Percentiles rank a stretch among this genome's conserved stretches.
Conservation (phyloP, 2,329 filamentous ascomycete genomes). For the Xylaria arbuscula region DNA sequence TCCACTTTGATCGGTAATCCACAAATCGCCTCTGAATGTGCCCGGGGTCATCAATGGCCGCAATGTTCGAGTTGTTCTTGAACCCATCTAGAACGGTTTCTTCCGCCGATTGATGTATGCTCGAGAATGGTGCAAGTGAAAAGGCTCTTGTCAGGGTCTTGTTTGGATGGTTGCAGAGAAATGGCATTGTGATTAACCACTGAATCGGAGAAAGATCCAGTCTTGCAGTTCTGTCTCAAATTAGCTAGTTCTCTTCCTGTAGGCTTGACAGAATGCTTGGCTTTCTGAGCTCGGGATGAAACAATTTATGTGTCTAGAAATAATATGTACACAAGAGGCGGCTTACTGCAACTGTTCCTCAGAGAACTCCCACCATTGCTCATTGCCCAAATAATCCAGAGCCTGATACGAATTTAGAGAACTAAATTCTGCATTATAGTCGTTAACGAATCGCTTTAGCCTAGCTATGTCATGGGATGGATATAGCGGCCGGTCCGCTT, state of each 20-base stretch:
- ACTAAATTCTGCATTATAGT: not conserved
- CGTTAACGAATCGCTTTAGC: not conserved
- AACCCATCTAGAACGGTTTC: not conserved
- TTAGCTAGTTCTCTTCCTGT: not conserved
- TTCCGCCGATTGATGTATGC: not conserved
- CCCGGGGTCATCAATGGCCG: not conserved
- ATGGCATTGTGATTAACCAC: slow-evolving; percentile 2
- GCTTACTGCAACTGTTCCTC: not conserved
- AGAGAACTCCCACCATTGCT: not conserved
- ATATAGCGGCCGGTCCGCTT: not conserved
- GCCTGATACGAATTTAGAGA: not conserved
- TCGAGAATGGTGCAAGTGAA: not conserved
- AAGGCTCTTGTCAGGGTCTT: not conserved
- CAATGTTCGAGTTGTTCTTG: not conserved
- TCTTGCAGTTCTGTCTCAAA: not conserved
- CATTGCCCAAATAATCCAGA: not conserved
- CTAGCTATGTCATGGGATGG: not conserved
- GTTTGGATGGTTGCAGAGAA: not conserved
- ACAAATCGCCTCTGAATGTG: not conserved
- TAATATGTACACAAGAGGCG: no score
- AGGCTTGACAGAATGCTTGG: no score
- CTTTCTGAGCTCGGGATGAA: not conserved
- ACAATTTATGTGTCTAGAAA: no score
- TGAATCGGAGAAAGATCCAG: not conserved
- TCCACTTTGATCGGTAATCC: not conserved